Base-by-base conservation (phyloP, 352 stramenopile genomes). In the Saprolegnia diclina region DNA sequence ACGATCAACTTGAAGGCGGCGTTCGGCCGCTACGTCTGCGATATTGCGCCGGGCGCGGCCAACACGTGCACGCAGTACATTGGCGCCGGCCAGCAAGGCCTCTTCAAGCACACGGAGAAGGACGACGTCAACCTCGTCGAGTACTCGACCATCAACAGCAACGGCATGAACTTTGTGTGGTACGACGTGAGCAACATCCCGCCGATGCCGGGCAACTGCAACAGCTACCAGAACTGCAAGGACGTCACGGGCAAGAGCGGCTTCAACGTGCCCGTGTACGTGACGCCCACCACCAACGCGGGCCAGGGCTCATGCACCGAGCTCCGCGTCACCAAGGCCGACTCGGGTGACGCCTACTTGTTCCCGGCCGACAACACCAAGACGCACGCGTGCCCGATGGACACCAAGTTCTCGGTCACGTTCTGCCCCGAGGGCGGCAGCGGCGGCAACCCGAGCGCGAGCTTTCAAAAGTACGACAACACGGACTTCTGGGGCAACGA, bases 221-320 rank as follows among this genome's bases (percentile, higher is more conserved):
- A 65, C 37, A 89, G 78, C 65, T 81, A 80, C 53, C 73, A 56
- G 4, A 72, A 83, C 16, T 90, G 82, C 70, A 79, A 77, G 64
- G n/a, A 62, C 4, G 72, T 65, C 0, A 85, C 82, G 2, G 74
- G 79, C 64, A 87, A 87, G 59, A 77, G 71, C 11, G 82, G 82
- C 59, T 90, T 77, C 76, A 90, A 90, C 56, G 74, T 87, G 42
- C 67, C 80, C 29, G 76, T 90, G 73, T 72, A 74, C 24, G 85
- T 90, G 70, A 77, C 69, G 3, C 82, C 81, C 57, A 59, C 35
- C 1, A 53, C 29, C 7, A n/a, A 61, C 21, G 32, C 37, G 11
- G 32, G 46, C 32, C 7, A 35, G 1, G 48, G 48, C 48, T 53
- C 63, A 3, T 82, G 79, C 63, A 56, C 64, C 9, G 44, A 68